Percentiles rank a stretch among this genome's conserved stretches.
Conservation (phyloP, 306 rosid species). For the Lupinus albus region DNA sequence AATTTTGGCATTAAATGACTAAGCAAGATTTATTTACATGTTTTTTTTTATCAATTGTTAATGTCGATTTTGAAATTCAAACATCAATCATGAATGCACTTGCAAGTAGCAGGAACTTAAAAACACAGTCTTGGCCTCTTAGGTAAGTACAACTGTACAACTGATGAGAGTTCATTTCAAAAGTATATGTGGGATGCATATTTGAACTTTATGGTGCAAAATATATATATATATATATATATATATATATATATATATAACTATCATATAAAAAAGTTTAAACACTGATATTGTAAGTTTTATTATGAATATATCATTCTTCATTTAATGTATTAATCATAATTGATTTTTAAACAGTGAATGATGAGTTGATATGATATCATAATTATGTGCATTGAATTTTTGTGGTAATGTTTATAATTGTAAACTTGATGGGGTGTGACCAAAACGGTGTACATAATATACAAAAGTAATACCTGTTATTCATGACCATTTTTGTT, state of each 20-base stretch:
- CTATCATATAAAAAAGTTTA: too few relatives aligned
- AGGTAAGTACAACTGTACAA: not conserved
- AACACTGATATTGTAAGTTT: too few relatives aligned
- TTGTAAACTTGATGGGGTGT: too few relatives aligned
- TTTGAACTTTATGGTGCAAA: constrained; percentile 12
- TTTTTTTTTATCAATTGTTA: constrained; percentile 8
- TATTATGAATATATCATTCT: too few relatives aligned
- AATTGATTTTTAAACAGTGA: too few relatives aligned
- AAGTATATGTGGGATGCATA: not conserved
- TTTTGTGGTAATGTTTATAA: too few relatives aligned
- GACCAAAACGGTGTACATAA: too few relatives aligned
- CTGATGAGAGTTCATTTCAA: not conserved
- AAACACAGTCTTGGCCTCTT: not conserved
- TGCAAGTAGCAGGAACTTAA: not conserved
- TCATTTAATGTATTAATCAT: too few relatives aligned
- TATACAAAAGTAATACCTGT: too few relatives aligned
- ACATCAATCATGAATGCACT: not conserved
- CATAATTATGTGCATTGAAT: too few relatives aligned
- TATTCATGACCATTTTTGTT: constrained; percentile 26
- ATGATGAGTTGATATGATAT: too few relatives aligned
- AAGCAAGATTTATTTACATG: not conserved
- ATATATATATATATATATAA: constrained; percentile 24
- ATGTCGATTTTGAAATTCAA: constrained; percentile 31
- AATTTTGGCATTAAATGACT: not conserved
- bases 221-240: not conserved